phyloP scores from a whole-genome alignment of 1,284 basidiomycete genomes.

The Malassezia obtusa region DNA sequence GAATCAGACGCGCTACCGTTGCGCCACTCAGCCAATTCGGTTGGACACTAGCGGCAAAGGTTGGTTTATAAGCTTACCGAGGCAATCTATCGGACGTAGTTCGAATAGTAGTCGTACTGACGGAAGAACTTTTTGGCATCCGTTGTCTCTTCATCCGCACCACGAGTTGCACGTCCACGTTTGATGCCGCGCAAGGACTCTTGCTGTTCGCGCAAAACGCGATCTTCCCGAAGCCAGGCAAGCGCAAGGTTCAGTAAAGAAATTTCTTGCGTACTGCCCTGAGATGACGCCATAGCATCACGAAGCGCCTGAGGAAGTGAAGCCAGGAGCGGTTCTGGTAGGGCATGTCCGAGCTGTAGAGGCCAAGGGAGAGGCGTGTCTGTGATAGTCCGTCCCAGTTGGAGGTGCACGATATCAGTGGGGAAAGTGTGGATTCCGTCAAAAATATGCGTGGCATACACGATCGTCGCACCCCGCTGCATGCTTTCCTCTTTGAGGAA shows the following conservation, averaged over 20 bases:
- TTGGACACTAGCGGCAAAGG: not conserved
- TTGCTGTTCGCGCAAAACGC: conserved; percentile 25
- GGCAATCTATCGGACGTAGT: conserved; percentile 1
- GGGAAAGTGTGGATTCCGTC: conserved; percentile 46
- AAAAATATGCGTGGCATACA: conserved; percentile 57
- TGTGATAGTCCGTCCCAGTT: conserved; percentile 34
- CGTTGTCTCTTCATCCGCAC: conserved; percentile 22
- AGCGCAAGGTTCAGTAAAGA: conserved; percentile 35
- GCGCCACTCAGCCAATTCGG: conserved; percentile 18
- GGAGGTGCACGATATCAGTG: conserved; percentile 42
- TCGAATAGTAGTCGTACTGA: conserved; percentile 37
- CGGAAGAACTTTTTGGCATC: conserved; percentile 43
- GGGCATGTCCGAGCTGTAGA: conserved; percentile 14
- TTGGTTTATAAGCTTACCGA: not conserved
- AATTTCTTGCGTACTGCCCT: conserved; percentile 12
- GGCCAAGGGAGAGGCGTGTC: conserved; percentile 34
- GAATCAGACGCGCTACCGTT: conserved; percentile 24
- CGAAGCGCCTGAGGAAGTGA: conserved; percentile 1
- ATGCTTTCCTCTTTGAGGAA: conserved; percentile 80
- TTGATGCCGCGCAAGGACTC: conserved; percentile 25
- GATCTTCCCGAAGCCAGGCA: conserved; percentile 42
- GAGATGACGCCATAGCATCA: conserved; percentile 10
- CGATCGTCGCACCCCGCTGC: conserved; percentile 70
- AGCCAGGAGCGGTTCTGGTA: not conserved
- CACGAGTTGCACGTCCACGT: conserved; percentile 27